Base-by-base conservation (phyloP, 1,139 yeast species). In the Spathaspora jeffriesii region DNA sequence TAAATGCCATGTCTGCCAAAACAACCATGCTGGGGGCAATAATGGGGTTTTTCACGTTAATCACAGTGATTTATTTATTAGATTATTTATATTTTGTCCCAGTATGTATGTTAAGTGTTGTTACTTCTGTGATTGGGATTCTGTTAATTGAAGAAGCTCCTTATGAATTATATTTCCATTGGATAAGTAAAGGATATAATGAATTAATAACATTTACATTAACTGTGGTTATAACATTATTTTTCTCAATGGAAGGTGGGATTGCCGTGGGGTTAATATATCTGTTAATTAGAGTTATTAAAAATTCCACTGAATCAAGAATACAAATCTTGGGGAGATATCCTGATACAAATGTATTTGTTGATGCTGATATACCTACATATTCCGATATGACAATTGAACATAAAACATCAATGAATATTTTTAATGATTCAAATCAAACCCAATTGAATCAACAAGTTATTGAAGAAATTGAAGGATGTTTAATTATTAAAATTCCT, bases 81-180 rank as follows among this genome's bases (percentile, higher is more conserved):
- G 81, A 81, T 25, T 78, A 76, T 50, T 78, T 93, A 47, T 86
- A 84, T 62, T 87, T 74, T 57, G 78, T 92, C 36, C 99, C 99
- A 1, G 73, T 79, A 40, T 88, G 97, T 59, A 83, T 90, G 46
- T 71, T 93, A 27, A 85, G 96, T 44, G 91, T 91, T 1, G 85
- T 92, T 13, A 86, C 93, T 5, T 82, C 90, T 0, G 81, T 82
- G 1, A 90, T 93, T 47, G 98, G 97, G 15, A 57, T 89, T 1
- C 81, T 85, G 49, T 73, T 93, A 46, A 68, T 93, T 21, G 96
- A 88, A 56, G 99, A 93, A 59, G 90, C 96, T 0, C 98, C 98
- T 0, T 73, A 73, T 30, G 98, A 92, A 57, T 52, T 93, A 27
- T 63, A 60, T 48, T 92, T 90, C 64, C 96, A 90, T 67, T 77